Percentiles rank a stretch among this genome's conserved stretches.
Evolutionary conservation across 192 early-diverging fungal genomes (phyloP).

Genomic region (Radiomyces spectabilis): DNA sequence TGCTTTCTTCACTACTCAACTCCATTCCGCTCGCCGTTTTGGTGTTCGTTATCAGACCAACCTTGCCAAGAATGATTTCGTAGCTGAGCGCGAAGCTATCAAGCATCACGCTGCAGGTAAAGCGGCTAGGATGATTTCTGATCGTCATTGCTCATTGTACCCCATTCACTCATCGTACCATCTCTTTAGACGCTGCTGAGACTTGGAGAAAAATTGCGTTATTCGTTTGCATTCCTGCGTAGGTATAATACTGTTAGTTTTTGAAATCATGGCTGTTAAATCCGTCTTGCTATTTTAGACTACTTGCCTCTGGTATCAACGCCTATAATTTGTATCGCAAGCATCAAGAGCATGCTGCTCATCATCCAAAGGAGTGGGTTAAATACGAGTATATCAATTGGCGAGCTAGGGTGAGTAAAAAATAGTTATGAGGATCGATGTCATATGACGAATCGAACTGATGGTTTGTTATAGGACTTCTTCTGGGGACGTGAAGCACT

Average conservation of each 20-base stretch:
- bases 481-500: slow-evolving; percentile 30
- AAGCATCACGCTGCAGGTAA: slow-evolving; percentile 27
- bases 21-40: slow-evolving; percentile 14
- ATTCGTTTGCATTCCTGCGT: slow-evolving; percentile 30
- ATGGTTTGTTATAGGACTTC: slow-evolving; percentile 11
- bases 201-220: slow-evolving; percentile 32
- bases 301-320: slow-evolving; percentile 25
- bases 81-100: slow-evolving; percentile 25
- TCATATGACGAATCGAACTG: neutral
- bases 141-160: neutral
- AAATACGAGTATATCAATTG: slow-evolving; percentile 35
- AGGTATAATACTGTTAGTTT: neutral
- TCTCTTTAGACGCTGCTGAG: slow-evolving; percentile 17
- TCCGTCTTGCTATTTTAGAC: slow-evolving; percentile 3
- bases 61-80: neutral
- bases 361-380: slow-evolving; percentile 23
- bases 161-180: neutral
- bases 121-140: neutral
- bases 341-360: slow-evolving; percentile 19
- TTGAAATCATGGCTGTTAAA: neutral
- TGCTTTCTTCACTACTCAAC: slow-evolving; percentile 13
- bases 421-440: neutral
- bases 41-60: slow-evolving; percentile 23
- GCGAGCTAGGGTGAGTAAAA: slow-evolving; percentile 50
- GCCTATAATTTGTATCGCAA: slow-evolving; percentile 25